Conservation (phyloP, 78 protist species). For the Polysphondylium violaceum region DNA sequence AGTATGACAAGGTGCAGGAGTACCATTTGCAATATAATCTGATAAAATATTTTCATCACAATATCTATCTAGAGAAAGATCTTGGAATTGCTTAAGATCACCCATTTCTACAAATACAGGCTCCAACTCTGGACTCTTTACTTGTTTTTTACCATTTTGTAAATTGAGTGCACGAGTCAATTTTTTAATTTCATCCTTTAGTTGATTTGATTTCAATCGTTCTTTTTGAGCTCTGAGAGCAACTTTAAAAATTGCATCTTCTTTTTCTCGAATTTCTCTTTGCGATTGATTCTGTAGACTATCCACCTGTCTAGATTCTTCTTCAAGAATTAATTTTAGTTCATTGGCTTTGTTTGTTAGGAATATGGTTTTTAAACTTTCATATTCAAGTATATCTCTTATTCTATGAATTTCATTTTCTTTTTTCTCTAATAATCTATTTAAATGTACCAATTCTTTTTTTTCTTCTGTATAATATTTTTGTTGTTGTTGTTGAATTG, state of each 20-base stretch:
- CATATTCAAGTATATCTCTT: constrained; percentile 56
- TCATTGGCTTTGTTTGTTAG: constrained; percentile 29
- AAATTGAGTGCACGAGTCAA: neutral
- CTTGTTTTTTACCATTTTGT: neutral
- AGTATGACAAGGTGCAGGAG: neutral
- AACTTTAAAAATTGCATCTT: constrained; percentile 55
- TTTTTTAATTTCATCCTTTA: constrained; percentile 64
- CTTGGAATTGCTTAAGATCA: constrained; percentile 46
- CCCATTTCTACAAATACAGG: constrained; percentile 71
- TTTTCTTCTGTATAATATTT: constrained; percentile 44
- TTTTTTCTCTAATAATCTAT: neutral
- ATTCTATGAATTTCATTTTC: constrained; percentile 66
- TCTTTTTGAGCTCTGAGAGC: constrained; percentile 74
- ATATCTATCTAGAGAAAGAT: constrained; percentile 31
- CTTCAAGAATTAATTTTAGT: constrained; percentile 47
- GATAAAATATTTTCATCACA: constrained; percentile 41
- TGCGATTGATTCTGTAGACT: constrained; percentile 25
- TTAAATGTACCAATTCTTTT: constrained; percentile 5
- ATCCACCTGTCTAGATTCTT: constrained; percentile 67
- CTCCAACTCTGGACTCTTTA: constrained; percentile 28
- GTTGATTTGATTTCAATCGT: constrained; percentile 36
- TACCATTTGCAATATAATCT: neutral
- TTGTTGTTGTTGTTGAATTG: neutral
- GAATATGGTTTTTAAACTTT: constrained; percentile 16
- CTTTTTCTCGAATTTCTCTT: constrained; percentile 50